phyloP scores from a whole-genome alignment of 108 stramenopile species.

The Bacterosira constricta region DNA sequence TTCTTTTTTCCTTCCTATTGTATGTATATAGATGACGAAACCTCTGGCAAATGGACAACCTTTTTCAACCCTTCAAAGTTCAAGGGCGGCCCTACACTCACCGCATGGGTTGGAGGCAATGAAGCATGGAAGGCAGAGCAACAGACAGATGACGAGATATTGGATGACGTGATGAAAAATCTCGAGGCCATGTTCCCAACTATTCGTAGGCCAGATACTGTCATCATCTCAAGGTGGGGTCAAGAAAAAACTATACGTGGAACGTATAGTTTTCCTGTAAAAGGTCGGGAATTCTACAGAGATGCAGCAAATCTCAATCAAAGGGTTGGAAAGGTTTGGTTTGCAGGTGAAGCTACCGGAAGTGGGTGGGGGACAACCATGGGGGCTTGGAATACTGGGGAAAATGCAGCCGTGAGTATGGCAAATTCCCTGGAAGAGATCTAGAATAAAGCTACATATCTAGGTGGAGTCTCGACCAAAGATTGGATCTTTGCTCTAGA shows the following conservation, averaged over 20 bases:
- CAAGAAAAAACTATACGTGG: slow-evolving; percentile 36
- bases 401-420: slow-evolving; percentile 16
- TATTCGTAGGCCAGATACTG: slow-evolving; percentile 39
- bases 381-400: slow-evolving; percentile 38
- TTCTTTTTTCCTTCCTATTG: no score
- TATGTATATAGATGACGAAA: slow-evolving; percentile 23
- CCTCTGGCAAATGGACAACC: slow-evolving; percentile 24
- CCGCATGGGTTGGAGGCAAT: slow-evolving; percentile 28
- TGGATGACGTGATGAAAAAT: slow-evolving; percentile 31
- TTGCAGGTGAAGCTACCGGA: slow-evolving; percentile 49
- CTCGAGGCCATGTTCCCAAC: slow-evolving; percentile 38
- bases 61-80: slow-evolving; percentile 31
- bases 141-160: slow-evolving; percentile 44
- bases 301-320: not conserved
- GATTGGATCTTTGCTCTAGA: no score
- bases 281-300: slow-evolving; percentile 7
- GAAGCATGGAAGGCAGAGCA: slow-evolving; percentile 30
- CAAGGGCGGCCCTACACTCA: slow-evolving; percentile 23
- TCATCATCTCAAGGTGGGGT: slow-evolving; percentile 50
- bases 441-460: no score
- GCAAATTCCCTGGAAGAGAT: no score
- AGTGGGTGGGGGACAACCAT: slow-evolving; percentile 26
- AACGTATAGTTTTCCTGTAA: slow-evolving; percentile 32
- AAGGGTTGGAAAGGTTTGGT: slow-evolving; percentile 18
- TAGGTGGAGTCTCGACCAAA: no score